Base-by-base conservation (phyloP, 2,329 filamentous ascomycete species). In the Penicillium olsonii region DNA sequence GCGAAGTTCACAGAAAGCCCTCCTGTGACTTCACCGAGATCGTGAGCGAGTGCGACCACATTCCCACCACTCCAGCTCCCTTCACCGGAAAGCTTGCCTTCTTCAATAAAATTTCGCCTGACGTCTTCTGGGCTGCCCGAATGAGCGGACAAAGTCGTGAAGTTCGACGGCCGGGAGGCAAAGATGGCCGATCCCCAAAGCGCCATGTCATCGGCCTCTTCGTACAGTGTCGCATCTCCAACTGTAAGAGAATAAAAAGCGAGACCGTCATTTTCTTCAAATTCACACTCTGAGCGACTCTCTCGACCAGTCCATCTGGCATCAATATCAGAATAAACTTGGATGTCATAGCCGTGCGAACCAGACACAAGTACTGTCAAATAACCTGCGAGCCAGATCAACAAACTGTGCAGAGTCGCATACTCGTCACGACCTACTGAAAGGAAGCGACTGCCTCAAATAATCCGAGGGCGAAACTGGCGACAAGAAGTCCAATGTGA, bases 401-500 rank as follows among this genome's bases (percentile, higher is more conserved):
- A 8, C 17, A 22, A 14, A 27, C 22, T 49, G 31, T 14, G 5
- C 14, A 26, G 3, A 18, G 10, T 10, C 3, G 10, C 17, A n/a
- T 19, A n/a, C 15, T 39, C 10, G 5, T 20, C 3, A 18, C 17
- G 27, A 38, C 57, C 54, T 60, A 69, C 67, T 67, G 54, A 75
- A 76, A 27, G 74, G 74, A 41, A 75, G 64, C 8, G 72, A 75
- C 46, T 77, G 74, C 14, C 74, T 68, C 4, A 71, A 43, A 48
- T 73, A 71, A 53, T 75, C 68, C 1, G 65, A 65, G 2, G 73
- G 72, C 3, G 71, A 72, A 4, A 76, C 68, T 1, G 73, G 74
- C 12, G 74, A 76, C 50, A 76, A 71, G 52, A 76, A 76, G 51
- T 76, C 74, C 26, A 77, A 52, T 1, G 60, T 67, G 29, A 76